These are phyloP conservation scores for Apiotrichum laibachii DNA, from an alignment of 1,284 basidiomycete species.

Conservation along the genomic window DNA sequence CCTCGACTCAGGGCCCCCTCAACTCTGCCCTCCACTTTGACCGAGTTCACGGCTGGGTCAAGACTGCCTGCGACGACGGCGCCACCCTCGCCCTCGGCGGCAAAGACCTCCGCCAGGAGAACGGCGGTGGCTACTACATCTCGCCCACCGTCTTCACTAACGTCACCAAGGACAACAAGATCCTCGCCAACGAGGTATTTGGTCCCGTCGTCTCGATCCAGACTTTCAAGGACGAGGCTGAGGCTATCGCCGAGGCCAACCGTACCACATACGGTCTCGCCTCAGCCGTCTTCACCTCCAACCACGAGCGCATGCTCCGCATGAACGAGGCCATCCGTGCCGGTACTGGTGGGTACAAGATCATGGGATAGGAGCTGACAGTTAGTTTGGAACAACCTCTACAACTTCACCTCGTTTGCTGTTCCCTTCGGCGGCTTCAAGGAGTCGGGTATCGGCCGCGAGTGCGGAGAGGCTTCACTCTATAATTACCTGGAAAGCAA, in stretches of 20 bases:
- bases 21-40: slow-evolving; percentile 83
- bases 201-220: slow-evolving; percentile 53
- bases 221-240: slow-evolving; percentile 50
- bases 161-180: slow-evolving; percentile 36
- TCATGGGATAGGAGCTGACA: neutral
- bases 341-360: slow-evolving; percentile 61
- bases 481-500: slow-evolving; percentile 22
- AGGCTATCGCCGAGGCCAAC: slow-evolving; percentile 69
- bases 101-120: slow-evolving; percentile 36
- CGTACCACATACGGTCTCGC: slow-evolving; percentile 81
- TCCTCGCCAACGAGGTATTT: slow-evolving; percentile 52
- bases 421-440: slow-evolving; percentile 22
- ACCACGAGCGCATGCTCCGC: slow-evolving; percentile 79
- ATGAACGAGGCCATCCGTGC: slow-evolving; percentile 77
- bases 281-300: slow-evolving; percentile 80
- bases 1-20: slow-evolving; percentile 72
- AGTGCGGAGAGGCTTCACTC: slow-evolving; percentile 14
- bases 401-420: slow-evolving; percentile 14
- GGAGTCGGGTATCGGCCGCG: slow-evolving; percentile 30
- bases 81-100: slow-evolving; percentile 78
- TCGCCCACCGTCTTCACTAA: slow-evolving; percentile 48
- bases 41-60: slow-evolving; percentile 83
- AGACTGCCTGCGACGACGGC: slow-evolving; percentile 80
- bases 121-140: slow-evolving; percentile 32
- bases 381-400: slow-evolving; percentile 15